Evolutionary conservation across 1,139 yeast genomes (phyloP), one percentile per base, ranked within the genome.

Genomic region (Kodamaea sp.): DNA sequence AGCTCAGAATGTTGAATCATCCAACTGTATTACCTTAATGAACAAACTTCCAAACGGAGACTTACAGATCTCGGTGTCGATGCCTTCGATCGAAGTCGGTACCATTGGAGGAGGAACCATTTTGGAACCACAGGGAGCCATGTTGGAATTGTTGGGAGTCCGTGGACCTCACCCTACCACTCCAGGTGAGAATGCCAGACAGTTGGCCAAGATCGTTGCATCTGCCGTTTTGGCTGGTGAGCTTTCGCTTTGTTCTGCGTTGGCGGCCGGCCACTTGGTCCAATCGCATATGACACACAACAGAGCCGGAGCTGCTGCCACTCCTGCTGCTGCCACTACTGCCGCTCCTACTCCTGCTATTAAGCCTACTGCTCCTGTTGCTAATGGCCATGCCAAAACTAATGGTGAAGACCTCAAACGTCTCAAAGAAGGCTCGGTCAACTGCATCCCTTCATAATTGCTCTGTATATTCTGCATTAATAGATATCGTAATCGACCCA

Each of bases 81-180:
- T 94, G 99, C 99, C 99, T 19, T 88, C 95, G 18, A 89, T 94
- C 50, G 99, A 94, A 67, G 98, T 92, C 29, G 99, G 99, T 43
- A 92, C 99, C 4, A 90, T 94, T 61, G 99, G 99, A 42, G 98
- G 99, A 43, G 98, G 99, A 57, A 94, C 99, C 7, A 87, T 94
- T 43, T 76, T 94, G 50, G 97, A 87, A 55, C 97, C 99, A 23
- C 99, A 94, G 68, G 86, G 90, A 31, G 88, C 98, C 20, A 87
- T 94, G 96, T 74, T 94, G 44, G 97, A 94, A 51, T 70, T 94
- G 50, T 73, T 94, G 44, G 97, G 97, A 24, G 95, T 94, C 29
- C 80, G 86, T 50, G 99, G 99, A 4, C 97, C 98, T 10, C 96
- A 90, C 59, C 87, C 96, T 27, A 83, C 92, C 7, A 78, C 73